phyloP scores from a whole-genome alignment of 2,329 filamentous ascomycete species.

The Fusarium sp. region DNA sequence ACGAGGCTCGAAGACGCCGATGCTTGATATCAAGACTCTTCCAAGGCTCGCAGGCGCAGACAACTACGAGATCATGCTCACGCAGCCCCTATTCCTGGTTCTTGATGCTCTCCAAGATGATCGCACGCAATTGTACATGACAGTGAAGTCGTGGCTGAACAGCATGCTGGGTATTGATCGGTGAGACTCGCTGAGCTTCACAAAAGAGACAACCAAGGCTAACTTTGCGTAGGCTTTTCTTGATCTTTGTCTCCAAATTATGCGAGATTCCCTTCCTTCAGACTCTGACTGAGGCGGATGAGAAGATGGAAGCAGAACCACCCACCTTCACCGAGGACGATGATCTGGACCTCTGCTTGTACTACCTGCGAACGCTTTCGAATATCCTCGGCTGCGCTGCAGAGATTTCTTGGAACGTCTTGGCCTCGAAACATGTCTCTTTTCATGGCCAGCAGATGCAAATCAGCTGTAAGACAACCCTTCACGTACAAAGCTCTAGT shows the following conservation, averaged over 20 bases:
- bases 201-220: not conserved
- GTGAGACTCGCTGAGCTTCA: conserved; percentile 50
- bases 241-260: conserved; percentile 67
- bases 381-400: conserved; percentile 73
- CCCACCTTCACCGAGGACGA: conserved; percentile 60
- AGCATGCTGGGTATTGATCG: conserved; percentile 68
- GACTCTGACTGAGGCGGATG: conserved; percentile 23
- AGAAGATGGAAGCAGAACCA: conserved; percentile 27
- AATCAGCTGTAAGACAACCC: conserved; percentile 57
- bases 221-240: conserved; percentile 60
- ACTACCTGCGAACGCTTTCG: conserved; percentile 77
- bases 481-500: not conserved
- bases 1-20: conserved; percentile 57
- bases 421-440: conserved; percentile 65
- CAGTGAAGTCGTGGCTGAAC: conserved; percentile 81
- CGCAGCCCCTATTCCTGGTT: conserved; percentile 80
- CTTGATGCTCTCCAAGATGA: conserved; percentile 80
- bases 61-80: conserved; percentile 76
- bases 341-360: conserved; percentile 77
- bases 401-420: conserved; percentile 72
- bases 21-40: conserved; percentile 46
- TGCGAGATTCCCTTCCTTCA: conserved; percentile 62
- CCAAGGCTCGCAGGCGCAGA: conserved; percentile 63
- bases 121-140: conserved; percentile 75
- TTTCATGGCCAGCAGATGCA: conserved; percentile 44